Evolutionary conservation across 345 rosid species (phyloP), one percentile per base, ranked within the genome.

Genomic region (Rhizophora apiculata): DNA sequence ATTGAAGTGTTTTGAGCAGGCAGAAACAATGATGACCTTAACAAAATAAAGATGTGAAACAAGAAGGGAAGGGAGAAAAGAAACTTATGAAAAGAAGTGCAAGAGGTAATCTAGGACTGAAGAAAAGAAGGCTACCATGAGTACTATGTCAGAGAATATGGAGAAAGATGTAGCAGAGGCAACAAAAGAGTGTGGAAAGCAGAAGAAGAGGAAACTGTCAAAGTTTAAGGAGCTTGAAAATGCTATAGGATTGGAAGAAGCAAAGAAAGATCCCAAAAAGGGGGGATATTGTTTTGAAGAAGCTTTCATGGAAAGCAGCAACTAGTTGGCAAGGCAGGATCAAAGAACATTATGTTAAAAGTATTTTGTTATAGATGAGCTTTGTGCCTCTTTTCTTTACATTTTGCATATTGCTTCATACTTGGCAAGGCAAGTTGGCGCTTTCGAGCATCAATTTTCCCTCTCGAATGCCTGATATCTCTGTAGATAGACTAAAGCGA

Each of bases 281-380:
- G 82, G 98, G 96, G 15, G 88, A 82, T 69, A 67, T 63, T 22
- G 64, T 87, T 22, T 74, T 84, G 21, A 84, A 76, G 80, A 87
- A 89, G 78, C 88, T 82, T 66, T 84, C 93, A 0, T 94, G 96
- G 97, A 74, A 78, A 48, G 81, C 97, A 22, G 97, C 97, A 8
- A 72, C 86, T 34, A 82, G 78, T 59, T 56, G 11, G 24, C 60
- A 30, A 24, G 1, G 24, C 24, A 24, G 24, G 24, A 24, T 24
- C 24, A 24, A 24, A 24, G 24, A 24, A 24, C 24, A 24, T 24
- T 24, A 24, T 24, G 24, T 24, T 24, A 24, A 24, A 24, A 24
- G 24, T 24, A 24, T 24, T 24, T 24, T 24, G 24, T 24, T 24
- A 24, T 24, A 24, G 24, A 24, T 24, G 24, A 24, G 24, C 24